These are phyloP conservation scores for Mycena latifolia DNA, from an alignment of 768 basidiomycete genomes.

Conservation along the genomic window DNA sequence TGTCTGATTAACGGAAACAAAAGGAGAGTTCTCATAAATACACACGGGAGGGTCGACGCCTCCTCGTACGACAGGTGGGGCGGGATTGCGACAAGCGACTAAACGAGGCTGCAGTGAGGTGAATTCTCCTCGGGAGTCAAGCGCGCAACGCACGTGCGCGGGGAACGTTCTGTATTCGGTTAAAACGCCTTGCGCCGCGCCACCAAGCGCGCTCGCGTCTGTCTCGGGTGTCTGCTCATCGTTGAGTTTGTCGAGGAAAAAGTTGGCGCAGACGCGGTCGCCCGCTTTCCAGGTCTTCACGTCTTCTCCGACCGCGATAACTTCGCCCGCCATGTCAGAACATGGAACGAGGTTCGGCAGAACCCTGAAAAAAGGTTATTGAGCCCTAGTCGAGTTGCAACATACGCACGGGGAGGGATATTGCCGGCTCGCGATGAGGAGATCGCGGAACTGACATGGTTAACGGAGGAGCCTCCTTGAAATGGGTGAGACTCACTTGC, in stretches of 20 bases:
- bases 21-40: background rate
- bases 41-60: slow-evolving; percentile 72
- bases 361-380: slow-evolving; percentile 9
- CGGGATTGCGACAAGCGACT: slow-evolving; percentile 67
- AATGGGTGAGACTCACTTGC: background rate
- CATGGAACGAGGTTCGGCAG: slow-evolving; percentile 48
- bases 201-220: slow-evolving; percentile 57
- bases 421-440: slow-evolving; percentile 34
- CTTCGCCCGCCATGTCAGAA: slow-evolving; percentile 71
- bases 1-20: background rate
- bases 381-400: too few species aligned
- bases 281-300: slow-evolving; percentile 64
- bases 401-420: slow-evolving; percentile 50
- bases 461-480: too few species aligned
- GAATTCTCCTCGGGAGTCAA: too few species aligned
- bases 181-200: slow-evolving; percentile 62
- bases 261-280: slow-evolving; percentile 69
- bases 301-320: slow-evolving; percentile 59
- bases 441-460: background rate
- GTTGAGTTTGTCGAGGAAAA: slow-evolving; percentile 60
- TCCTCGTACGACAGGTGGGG: slow-evolving; percentile 73
- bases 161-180: slow-evolving; percentile 66
- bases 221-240: slow-evolving; percentile 51
- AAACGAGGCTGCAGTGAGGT: too few species aligned
- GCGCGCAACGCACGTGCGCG: slow-evolving; percentile 50